Base-by-base conservation (phyloP, 306 rosid genomes). In the Cicer bijugum region DNA sequence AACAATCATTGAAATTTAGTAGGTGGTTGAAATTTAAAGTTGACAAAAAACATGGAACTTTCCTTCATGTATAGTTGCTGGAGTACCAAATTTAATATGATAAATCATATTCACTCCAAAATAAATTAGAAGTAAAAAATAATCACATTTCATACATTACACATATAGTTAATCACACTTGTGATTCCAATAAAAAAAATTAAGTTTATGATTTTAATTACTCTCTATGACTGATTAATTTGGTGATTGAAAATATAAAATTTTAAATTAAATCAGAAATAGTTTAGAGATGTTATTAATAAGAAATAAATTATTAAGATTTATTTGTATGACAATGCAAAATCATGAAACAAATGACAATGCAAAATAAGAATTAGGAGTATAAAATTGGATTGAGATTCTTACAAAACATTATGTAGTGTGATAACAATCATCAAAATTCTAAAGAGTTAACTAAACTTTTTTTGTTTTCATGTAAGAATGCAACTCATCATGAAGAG, bases 31-130 rank as follows among this genome's bases (percentile, higher is more conserved):
- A 77, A 44, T 65, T 62, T 53, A 38, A 51, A 17, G 83, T 70
- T 74, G 84, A 87, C 81, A 8, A 59, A 74, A 57, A 68, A 59
- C 8, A 67, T 74, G 42, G 33, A 76, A 76, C 52, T 67, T 56
- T 77, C 53, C 19, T 39, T 12, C 47, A 62, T 35, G 61, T 43
- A 38, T 9, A 9, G 15, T 16, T 39, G 1, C 35, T 15, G 20
- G 7, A 7, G 66, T 61, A 15, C 69, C 50, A 39, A 63, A 63
- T 40, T 12, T 4, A 16, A 39, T 15, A n/a, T 8, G 9, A 58
- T 58, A 5, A 58, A 58, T 8, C 60, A 17, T 15, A 17, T 28
- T 28, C 5, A 28, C 35, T 28, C 35, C 35, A 28, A 4, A 28
- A 28, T 28, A 28, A 28, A 28, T 28, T 28, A 28, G 35, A 28